Percentiles rank a stretch among this genome's conserved stretches.
Evolutionary conservation across 2,329 filamentous ascomycete genomes (phyloP).

Genomic region (Fusarium equiseti): DNA sequence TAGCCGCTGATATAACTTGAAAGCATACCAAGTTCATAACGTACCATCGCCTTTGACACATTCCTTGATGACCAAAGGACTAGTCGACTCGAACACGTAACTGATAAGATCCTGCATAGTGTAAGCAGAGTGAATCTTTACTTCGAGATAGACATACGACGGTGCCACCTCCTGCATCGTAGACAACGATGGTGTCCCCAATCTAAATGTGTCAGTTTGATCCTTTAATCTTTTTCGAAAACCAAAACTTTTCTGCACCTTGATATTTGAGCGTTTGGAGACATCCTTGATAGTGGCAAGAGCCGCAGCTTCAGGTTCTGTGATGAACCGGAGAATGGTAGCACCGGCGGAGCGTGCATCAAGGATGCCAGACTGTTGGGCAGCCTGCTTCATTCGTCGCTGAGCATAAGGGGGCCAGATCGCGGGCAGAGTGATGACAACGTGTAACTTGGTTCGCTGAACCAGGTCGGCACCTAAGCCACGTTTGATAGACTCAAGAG

Average conservation of each 20-base stretch:
- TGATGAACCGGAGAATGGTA: conserved; percentile 53
- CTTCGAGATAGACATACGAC: conserved; percentile 40
- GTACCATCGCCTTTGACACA: conserved; percentile 54
- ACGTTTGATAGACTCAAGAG: conserved; percentile 43
- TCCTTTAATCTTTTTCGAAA: too few species aligned
- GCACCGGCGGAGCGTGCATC: conserved; percentile 38
- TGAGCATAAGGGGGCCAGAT: conserved; percentile 59
- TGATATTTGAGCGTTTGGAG: conserved; percentile 30
- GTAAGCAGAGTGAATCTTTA: neutral
- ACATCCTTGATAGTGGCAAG: conserved; percentile 53
- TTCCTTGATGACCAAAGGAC: conserved; percentile 52
- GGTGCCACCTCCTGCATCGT: conserved; percentile 55
- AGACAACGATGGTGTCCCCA: conserved; percentile 50
- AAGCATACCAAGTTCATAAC: conserved; percentile 1
- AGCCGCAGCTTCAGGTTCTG: conserved; percentile 61
- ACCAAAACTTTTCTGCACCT: conserved; percentile 17
- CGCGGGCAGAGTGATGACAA: conserved; percentile 59
- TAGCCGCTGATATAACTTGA: too few species aligned
- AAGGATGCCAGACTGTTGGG: conserved; percentile 51
- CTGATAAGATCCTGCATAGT: conserved; percentile 55
- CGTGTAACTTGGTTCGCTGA: conserved; percentile 27
- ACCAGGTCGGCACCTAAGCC: conserved; percentile 30
- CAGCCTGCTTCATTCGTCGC: conserved; percentile 53
- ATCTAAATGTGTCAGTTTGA: neutral
- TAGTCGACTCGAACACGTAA: conserved; percentile 47